Evolutionary conservation across 164 flowering plant genomes (phyloP), one percentile per base, ranked within the genome.

Genomic region (Aristolochia fimbriata): DNA sequence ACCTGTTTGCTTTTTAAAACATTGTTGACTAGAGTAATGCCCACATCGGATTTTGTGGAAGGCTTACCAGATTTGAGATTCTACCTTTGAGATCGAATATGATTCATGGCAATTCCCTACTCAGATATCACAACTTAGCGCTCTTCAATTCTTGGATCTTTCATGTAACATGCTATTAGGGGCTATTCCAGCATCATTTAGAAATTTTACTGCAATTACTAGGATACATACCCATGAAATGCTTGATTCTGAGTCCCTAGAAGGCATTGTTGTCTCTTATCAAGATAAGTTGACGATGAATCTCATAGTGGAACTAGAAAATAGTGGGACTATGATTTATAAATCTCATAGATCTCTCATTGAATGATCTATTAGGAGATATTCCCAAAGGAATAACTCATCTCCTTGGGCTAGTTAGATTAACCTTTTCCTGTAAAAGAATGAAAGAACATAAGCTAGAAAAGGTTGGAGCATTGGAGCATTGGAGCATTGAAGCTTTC

Each of bases 41-140:
- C 67, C 23, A 2, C 67, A 58, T 66, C 67, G 70, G n/a, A n/a
- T n/a, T 31, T 71, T 15, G 70, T 70, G 23, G 68, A 66, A 59
- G 59, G 51, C 50, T 22, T 48, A 10, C 24, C 47, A 1, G 1
- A 19, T 25, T 27, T 71, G 47, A n/a, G 21, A 53, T 22, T 63
- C 55, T 0, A 58, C n/a, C n/a, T n/a, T n/a, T n/a, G n/a, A n/a
- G n/a, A n/a, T n/a, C n/a, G n/a, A n/a, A n/a, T n/a, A n/a, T n/a
- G n/a, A n/a, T n/a, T n/a, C n/a, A n/a, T n/a, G n/a, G n/a, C n/a
- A n/a, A n/a, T n/a, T n/a, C n/a, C n/a, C n/a, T n/a, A n/a, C n/a
- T n/a, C n/a, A n/a, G n/a, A n/a, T n/a, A n/a, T n/a, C n/a, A n/a
- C n/a, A n/a, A n/a, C n/a, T n/a, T n/a, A n/a, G n/a, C n/a, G n/a